Evolutionary conservation across 1,284 basidiomycete genomes (phyloP), one percentile per base, ranked within the genome.

Genomic region (Irpex lacteus): DNA sequence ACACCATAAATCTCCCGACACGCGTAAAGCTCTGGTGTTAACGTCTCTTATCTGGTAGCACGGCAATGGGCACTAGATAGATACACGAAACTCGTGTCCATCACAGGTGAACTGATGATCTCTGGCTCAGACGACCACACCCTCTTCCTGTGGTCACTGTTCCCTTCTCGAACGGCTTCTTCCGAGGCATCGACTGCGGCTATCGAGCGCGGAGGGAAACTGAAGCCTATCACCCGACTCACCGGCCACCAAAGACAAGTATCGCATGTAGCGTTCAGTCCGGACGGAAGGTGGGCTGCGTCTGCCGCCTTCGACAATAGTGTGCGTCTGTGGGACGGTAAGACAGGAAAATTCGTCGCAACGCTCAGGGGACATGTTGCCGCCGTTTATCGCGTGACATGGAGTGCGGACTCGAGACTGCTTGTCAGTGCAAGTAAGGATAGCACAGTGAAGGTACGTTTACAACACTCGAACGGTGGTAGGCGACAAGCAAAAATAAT

Each of bases 161-260:
- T 92, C 79, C 81, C 85, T 34, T 76, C 82, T 0, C 75, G 73
- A 34, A 70, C 74, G 3, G 65, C 73, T 0, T 73, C 81, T 0
- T 75, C 80, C 1, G 75, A 79, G 11, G 70, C 77, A 2, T 68
- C 74, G 3, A 72, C 70, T 18, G 68, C 70, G 4, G 75, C 79
- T 0, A 74, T 73, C 11, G 74, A 74, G 26, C 72, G 76, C 7
- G 76, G 76, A 2, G 79, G 82, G 13, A 88, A 87, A 75, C 90
- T 91, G 68, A 98, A 98, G 74, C 95, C 96, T 1, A 68, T 97
- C 11, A 87, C 94, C 2, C 85, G 96, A 18, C 80, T 99, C 11
- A 97, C 95, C 0, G 97, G 97, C 0, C 97, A 99, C 77, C 96
- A 98, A 74, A 90, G 96, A 61, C 96, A 98, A 74, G 90, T 98